Evolutionary conservation across 176 grass and related monocot species (phyloP), one percentile per base, ranked within the genome.

Genomic region (Aechmea fasciata): DNA sequence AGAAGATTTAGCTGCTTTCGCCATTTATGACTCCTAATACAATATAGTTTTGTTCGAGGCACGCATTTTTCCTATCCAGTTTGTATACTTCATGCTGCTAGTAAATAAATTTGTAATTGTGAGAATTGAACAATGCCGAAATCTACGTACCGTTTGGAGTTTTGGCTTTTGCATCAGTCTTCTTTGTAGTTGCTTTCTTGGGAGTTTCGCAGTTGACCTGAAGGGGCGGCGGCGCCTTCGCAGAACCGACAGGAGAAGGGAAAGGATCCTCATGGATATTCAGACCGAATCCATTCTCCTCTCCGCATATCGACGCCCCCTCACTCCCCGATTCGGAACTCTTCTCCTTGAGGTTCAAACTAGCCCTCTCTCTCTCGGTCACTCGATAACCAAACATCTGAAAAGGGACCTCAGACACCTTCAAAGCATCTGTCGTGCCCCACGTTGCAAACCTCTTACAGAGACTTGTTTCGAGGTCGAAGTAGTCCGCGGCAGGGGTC

Each of bases 251-350:
- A 13, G 14, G 26, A 51, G 49, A 13, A 10, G 73, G 10, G 1
- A 75, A 18, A 9, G 63, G 3, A 48, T 66, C 73, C 51, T 75
- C 73, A 6, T 13, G 47, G 23, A 53, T 47, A 15, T 49, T 47
- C 51, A 64, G 50, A 13, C 52, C 52, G 14, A 66, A 75, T 12
- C 24, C 73, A 66, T 75, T 75, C 13, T 75, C 73, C 28, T 75
- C 73, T 29, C 63, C 73, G 29, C 73, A 75, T 41, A 48, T 33
- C 0, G 73, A 75, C 20, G 73, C 50, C 25, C 24, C 73, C 63
- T 75, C 73, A 12, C 73, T 75, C 12, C 63, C 63, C 22, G 73
- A 75, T 23, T 75, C 73, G 6, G 73, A 75, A 28, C 63, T 75
- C 14, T 13, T 47, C 48, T 75, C 73, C 25, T 52, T 75, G n/a